Evolutionary conservation across 371 early-diverging fungal species (phyloP), one percentile per base, ranked within the genome.

Genomic region (Scutellospora calospora): DNA sequence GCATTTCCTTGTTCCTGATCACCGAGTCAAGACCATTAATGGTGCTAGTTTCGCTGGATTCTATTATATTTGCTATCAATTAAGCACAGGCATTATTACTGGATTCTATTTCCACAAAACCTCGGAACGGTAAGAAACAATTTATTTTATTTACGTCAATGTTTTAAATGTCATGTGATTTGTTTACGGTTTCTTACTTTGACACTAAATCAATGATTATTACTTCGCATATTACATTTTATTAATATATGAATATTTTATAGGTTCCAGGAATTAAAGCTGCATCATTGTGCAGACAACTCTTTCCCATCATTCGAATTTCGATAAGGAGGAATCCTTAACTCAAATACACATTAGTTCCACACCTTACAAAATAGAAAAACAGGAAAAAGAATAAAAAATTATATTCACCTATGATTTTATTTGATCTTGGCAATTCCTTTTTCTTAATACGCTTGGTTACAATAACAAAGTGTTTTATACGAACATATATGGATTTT

Each of bases 11-110:
- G 96, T 98, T 4, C 98, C 98, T 38, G 97, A 98, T 88, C 97
- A 98, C 87, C 90, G 89, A 76, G 93, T 98, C 57, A 91, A 87
- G 80, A 89, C 87, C 29, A 94, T 98, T 80, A 86, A 91, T 72
- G 98, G 98, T 14, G 98, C 98, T 6, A 94, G 94, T 82, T 98
- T 95, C 89, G 97, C 94, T 14, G 98, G 98, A 5, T 98, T 98
- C 83, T 98, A 98, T 85, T 98, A 97, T 81, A 95, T 97, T 75
- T 94, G 93, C 81, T 97, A 93, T 82, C 92, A 95, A 82, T 91
- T 93, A 73, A 90, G 90, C 6, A 93, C 93, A 16, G 91, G 93
- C 57, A 83, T 90, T 31, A 95, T 98, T 75, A 90, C 90, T 1
- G 98, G 98, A n/a, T 95, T 92, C 85, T 98, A 98, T 86, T 98